A percentile compares a stretch with the other conserved stretches of the same genome.
phyloP scores from a whole-genome alignment of 1,139 yeast genomes.

The Kazachstania sp. region DNA sequence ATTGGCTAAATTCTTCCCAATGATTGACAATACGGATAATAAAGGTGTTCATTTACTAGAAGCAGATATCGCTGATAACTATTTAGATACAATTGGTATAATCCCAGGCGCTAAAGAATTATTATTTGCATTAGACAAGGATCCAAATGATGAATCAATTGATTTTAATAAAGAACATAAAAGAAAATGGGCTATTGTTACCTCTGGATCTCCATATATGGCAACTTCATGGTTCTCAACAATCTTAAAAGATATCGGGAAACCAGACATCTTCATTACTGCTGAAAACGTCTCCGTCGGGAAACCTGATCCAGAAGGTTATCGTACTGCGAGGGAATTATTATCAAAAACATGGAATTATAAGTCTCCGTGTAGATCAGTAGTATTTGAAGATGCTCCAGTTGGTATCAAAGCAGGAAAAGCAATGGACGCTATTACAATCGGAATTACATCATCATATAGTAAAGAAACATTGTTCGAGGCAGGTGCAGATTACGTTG shows the following conservation, averaged over 20 bases:
- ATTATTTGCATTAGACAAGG: slow-evolving; percentile 36
- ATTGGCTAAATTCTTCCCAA: slow-evolving; percentile 55
- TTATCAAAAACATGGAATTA: slow-evolving; percentile 50
- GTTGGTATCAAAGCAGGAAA: slow-evolving; percentile 74
- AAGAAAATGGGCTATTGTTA: slow-evolving; percentile 63
- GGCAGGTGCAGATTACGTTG: slow-evolving; percentile 70
- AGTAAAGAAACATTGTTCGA: slow-evolving; percentile 51
- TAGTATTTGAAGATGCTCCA: slow-evolving; percentile 77
- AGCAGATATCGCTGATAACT: slow-evolving; percentile 53
- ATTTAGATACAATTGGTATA: slow-evolving; percentile 55
- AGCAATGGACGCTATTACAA: slow-evolving; percentile 64
- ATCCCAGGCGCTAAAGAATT: slow-evolving; percentile 62
- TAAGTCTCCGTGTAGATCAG: slow-evolving; percentile 35
- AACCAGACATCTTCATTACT: slow-evolving; percentile 63
- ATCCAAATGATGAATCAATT: slow-evolving; percentile 14
- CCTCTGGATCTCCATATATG: slow-evolving; percentile 63
- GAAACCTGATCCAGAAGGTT: slow-evolving; percentile 74
- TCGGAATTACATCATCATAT: slow-evolving; percentile 69
- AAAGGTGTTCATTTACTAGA: slow-evolving; percentile 49
- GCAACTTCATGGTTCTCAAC: slow-evolving; percentile 44
- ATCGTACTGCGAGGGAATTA: slow-evolving; percentile 34
- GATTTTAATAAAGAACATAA: slow-evolving; percentile 22
- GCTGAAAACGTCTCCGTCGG: slow-evolving; percentile 64
- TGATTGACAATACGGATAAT: slow-evolving; percentile 49
- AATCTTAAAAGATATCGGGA: slow-evolving; percentile 44